phyloP scores from a whole-genome alignment of 495 filamentous ascomycete genomes.

The Penicillium roqueforti region DNA sequence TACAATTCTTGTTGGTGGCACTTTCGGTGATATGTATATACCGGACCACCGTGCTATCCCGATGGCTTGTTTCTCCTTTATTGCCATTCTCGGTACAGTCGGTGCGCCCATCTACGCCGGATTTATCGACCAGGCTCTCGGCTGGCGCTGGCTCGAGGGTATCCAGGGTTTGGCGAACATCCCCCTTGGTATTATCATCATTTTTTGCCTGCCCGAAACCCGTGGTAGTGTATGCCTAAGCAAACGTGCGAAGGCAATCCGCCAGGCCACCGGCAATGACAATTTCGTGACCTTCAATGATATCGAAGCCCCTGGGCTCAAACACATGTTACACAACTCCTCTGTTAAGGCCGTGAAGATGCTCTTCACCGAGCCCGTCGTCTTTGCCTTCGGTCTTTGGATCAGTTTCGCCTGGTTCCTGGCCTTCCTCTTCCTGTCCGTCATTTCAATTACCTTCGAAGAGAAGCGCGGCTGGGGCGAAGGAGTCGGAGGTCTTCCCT shows the following conservation, averaged over 20 bases:
- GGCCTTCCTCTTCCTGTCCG: constrained; percentile 72
- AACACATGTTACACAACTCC: constrained; percentile 37
- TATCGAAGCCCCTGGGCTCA: constrained; percentile 35
- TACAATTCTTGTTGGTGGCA: constrained; percentile 74
- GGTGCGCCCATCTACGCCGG: constrained; percentile 68
- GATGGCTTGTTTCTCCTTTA: constrained; percentile 73
- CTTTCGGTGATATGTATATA: constrained; percentile 68
- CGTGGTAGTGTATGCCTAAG: constrained; percentile 56
- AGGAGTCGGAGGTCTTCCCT: constrained; percentile 67
- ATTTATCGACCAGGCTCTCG: constrained; percentile 60
- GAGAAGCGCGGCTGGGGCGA: constrained; percentile 63
- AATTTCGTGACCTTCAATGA: constrained; percentile 68
- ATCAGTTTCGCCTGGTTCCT: constrained; percentile 71
- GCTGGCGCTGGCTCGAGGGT: constrained; percentile 82
- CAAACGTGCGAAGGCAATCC: constrained; percentile 58
- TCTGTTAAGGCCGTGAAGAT: constrained; percentile 60
- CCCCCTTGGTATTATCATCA: constrained; percentile 50
- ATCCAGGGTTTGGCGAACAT: constrained; percentile 69
- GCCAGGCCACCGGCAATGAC: constrained; percentile 54
- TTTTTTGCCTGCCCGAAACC: constrained; percentile 63
- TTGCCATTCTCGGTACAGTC: constrained; percentile 73
- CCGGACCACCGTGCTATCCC: constrained; percentile 72
- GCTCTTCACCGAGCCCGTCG: constrained; percentile 68
- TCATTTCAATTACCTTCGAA: constrained; percentile 68
- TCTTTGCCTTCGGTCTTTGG: constrained; percentile 68